Percentiles rank a stretch among this genome's conserved stretches.
Evolutionary conservation across 768 basidiomycete genomes (phyloP).

Genomic region (Serendipita sp.): DNA sequence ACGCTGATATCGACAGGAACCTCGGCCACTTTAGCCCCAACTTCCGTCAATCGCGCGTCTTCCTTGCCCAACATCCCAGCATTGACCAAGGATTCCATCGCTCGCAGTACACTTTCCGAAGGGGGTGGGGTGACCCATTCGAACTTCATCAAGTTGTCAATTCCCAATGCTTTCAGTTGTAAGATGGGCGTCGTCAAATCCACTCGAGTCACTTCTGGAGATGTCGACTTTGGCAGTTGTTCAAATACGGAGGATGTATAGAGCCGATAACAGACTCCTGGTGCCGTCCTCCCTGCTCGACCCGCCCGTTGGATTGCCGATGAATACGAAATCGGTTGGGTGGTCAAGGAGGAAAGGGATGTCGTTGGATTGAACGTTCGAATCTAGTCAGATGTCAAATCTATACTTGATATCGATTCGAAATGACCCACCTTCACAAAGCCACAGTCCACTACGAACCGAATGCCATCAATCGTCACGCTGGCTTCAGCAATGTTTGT

Average conservation of each 20-base stretch:
- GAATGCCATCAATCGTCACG: conserved; percentile 91
- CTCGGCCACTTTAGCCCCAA: conserved; percentile 82
- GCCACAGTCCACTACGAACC: conserved; percentile 86
- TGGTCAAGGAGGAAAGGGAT: conserved; percentile 66
- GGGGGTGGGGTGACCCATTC: conserved; percentile 90
- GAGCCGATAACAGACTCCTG: conserved; percentile 85
- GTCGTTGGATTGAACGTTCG: conserved; percentile 81
- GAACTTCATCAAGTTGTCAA: conserved; percentile 90
- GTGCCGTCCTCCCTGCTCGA: conserved; percentile 83
- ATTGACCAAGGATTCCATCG: conserved; percentile 66
- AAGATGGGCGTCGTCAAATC: conserved; percentile 86
- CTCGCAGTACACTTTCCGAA: conserved; percentile 67
- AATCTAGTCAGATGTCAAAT: conserved; percentile 34
- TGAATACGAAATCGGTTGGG: conserved; percentile 70
- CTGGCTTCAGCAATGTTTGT: conserved; percentile 99
- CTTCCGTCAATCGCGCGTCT: conserved; percentile 55
- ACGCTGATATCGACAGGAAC: conserved; percentile 86
- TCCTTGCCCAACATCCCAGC: conserved; percentile 68
- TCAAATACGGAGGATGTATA: conserved; percentile 54
- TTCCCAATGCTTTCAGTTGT: conserved; percentile 86
- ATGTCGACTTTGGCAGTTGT: conserved; percentile 49
- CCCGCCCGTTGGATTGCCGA: conserved; percentile 90
- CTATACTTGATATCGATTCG: background rate
- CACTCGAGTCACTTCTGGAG: conserved; percentile 80
- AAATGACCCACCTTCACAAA: conserved; percentile 66